phyloP scores from a whole-genome alignment of 768 basidiomycete species.

The Podaxis sp. region DNA sequence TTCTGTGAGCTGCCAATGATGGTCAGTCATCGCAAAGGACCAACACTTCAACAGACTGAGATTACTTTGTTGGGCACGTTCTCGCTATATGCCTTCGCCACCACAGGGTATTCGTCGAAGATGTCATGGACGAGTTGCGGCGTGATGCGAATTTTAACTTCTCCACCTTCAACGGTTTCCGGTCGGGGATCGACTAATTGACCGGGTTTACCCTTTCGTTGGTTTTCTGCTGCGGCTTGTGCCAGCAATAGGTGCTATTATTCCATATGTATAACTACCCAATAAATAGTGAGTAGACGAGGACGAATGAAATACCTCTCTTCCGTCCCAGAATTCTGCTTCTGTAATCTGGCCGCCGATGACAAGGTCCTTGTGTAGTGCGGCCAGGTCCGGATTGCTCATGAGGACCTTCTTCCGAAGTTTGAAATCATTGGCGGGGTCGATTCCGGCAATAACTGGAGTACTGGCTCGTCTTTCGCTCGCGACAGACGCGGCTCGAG shows the following conservation, averaged over 20 bases:
- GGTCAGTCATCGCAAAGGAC: slow-evolving; percentile 8
- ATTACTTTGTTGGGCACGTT: slow-evolving; percentile 84
- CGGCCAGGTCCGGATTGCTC: slow-evolving; percentile 70
- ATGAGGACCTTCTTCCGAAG: slow-evolving; percentile 77
- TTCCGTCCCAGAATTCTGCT: slow-evolving; percentile 95
- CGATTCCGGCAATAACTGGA: slow-evolving; percentile 52
- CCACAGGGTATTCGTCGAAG: slow-evolving; percentile 96
- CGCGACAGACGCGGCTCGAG: slow-evolving; percentile 60
- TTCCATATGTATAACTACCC: slow-evolving; percentile 15
- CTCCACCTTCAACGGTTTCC: slow-evolving; percentile 77
- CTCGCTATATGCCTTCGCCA: slow-evolving; percentile 86
- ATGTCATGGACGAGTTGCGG: slow-evolving; percentile 92
- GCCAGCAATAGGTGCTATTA: slow-evolving; percentile 70
- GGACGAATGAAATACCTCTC: slow-evolving; percentile 57
- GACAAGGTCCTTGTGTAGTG: slow-evolving; percentile 86
- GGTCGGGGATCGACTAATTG: slow-evolving; percentile 87
- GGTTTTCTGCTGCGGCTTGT: slow-evolving; percentile 67
- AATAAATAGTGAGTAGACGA: slow-evolving; percentile 9
- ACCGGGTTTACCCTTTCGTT: slow-evolving; percentile 78
- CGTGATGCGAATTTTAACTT: slow-evolving; percentile 86
- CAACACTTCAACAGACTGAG: slow-evolving; percentile 10
- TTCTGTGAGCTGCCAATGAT: slow-evolving; percentile 64
- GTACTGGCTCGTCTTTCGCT: slow-evolving; percentile 44
- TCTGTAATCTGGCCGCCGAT: slow-evolving; percentile 82
- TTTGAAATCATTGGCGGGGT: slow-evolving; percentile 63